Evolutionary conservation across 805 yeast species (phyloP).

Genomic region (Cyberlindnera euphorbiae): DNA sequence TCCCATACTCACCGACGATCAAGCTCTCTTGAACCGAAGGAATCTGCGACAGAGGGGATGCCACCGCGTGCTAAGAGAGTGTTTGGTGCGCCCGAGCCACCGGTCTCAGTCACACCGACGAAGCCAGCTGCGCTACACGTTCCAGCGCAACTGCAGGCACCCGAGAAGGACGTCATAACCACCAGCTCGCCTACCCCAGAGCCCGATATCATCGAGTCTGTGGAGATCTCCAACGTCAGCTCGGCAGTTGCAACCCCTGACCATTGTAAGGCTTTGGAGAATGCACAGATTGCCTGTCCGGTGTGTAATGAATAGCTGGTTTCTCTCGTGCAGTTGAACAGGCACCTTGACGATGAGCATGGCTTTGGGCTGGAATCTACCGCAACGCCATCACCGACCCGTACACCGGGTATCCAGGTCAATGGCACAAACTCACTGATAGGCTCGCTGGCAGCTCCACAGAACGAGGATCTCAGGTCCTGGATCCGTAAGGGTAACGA

Average conservation of each 20-base stretch:
- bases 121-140: not conserved
- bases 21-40: no score
- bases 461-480: conserved; percentile 34
- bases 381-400: no score
- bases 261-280: conserved; percentile 1
- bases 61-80: conserved; percentile 6
- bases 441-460: conserved; percentile 5
- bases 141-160: not conserved
- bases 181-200: conserved; percentile 2
- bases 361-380: conserved; percentile 28
- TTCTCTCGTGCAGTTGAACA: conserved; percentile 50
- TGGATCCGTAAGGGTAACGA: conserved; percentile 41
- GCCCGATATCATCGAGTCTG: conserved; percentile 14
- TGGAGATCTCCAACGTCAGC: conserved; percentile 3
- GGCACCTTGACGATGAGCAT: conserved; percentile 71
- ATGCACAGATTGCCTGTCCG: conserved; percentile 48
- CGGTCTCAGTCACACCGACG: not conserved
- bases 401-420: no score
- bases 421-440: conserved; percentile 4
- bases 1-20: no score
- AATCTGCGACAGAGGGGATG: no score
- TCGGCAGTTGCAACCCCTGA: not conserved
- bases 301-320: conserved; percentile 61
- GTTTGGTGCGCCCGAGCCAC: conserved; percentile 1
- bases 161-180: not conserved